These are phyloP conservation scores for Diaporthe sp. DNA, from an alignment of 2,329 filamentous ascomycete species.

Conservation along the genomic window DNA sequence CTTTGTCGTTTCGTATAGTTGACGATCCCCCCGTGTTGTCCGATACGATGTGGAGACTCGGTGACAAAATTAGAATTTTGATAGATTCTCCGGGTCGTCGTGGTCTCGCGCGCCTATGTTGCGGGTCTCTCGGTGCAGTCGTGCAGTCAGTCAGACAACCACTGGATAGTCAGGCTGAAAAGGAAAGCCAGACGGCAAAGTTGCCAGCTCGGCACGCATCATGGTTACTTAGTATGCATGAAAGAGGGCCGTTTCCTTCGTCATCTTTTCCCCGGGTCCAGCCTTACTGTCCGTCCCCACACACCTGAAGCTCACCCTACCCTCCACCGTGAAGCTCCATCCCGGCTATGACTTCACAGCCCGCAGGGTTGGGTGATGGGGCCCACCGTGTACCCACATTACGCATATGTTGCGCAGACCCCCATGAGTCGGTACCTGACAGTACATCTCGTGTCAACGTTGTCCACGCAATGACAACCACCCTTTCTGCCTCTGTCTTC, in stretches of 20 bases:
- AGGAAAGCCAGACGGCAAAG: conserved; percentile 7
- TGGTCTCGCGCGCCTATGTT: conserved; percentile 5
- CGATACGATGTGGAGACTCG: conserved; percentile 5
- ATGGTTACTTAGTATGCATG: conserved; percentile 28
- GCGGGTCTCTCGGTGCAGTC: conserved; percentile 6
- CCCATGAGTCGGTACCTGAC: conserved; percentile 36
- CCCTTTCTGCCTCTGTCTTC: conserved; percentile 18
- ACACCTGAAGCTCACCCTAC: conserved; percentile 29
- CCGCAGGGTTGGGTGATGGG: conserved; percentile 25
- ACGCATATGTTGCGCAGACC: conserved; percentile 10
- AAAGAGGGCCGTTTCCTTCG: conserved; percentile 30
- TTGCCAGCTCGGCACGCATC: conserved; percentile 13
- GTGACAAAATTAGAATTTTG: conserved; percentile 3
- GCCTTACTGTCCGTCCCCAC: conserved; percentile 29
- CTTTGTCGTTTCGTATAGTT: conserved; percentile 1
- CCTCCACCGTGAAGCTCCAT: conserved; percentile 34
- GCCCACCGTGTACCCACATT: conserved; percentile 16
- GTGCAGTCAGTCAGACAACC: not conserved
- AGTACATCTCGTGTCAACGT: conserved; percentile 30
- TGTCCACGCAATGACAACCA: not conserved
- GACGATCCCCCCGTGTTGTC: conserved; percentile 19
- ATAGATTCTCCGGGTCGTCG: conserved; percentile 15
- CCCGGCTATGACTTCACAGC: conserved; percentile 39
- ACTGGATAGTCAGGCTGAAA: not conserved
- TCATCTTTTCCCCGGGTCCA: conserved; percentile 34